A percentile compares a stretch with the other conserved stretches of the same genome.
Evolutionary conservation across 345 rosid genomes (phyloP).

Genomic region (Sonneratia caseolaris): DNA sequence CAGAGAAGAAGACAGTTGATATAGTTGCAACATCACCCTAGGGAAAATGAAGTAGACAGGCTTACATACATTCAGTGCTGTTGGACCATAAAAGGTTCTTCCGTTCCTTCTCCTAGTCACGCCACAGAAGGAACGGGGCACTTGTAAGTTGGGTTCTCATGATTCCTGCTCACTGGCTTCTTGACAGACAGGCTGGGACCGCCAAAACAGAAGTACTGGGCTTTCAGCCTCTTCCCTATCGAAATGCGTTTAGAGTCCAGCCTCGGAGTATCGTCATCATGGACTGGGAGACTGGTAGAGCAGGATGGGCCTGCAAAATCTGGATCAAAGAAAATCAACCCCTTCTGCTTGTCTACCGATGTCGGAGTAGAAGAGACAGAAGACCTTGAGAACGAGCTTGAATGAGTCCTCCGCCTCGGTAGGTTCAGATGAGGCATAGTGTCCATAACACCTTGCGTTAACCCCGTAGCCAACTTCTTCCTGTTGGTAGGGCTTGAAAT

Average conservation of each 20-base stretch:
- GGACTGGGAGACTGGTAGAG: conserved; percentile 14
- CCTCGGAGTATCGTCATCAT: conserved; percentile 23
- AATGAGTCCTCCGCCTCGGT: conserved; percentile 51
- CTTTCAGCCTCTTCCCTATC: conserved; percentile 29
- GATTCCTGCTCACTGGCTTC: conserved; percentile 31
- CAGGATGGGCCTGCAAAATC: conserved; percentile 46
- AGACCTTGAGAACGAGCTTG: conserved; percentile 69
- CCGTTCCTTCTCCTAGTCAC: conserved; percentile 10
- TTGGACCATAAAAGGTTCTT: background rate
- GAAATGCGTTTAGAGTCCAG: conserved; percentile 30
- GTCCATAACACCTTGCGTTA: conserved; percentile 43
- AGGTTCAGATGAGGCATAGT: conserved; percentile 33
- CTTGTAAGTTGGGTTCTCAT: conserved; percentile 25
- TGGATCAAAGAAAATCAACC: conserved; percentile 26
- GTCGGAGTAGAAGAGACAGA: conserved; percentile 41
- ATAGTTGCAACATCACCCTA: background rate
- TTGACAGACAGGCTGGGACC: conserved; percentile 38
- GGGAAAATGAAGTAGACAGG: background rate
- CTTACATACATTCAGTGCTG: background rate
- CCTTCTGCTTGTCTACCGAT: conserved; percentile 58
- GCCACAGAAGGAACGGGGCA: conserved; percentile 36
- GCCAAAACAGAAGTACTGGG: conserved; percentile 70
- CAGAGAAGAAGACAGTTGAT: background rate
- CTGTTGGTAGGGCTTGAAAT: conserved; percentile 69
- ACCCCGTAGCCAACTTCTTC: conserved; percentile 59